Evolutionary conservation across 1,284 basidiomycete species (phyloP).

Genomic region (Boletellus sp.): DNA sequence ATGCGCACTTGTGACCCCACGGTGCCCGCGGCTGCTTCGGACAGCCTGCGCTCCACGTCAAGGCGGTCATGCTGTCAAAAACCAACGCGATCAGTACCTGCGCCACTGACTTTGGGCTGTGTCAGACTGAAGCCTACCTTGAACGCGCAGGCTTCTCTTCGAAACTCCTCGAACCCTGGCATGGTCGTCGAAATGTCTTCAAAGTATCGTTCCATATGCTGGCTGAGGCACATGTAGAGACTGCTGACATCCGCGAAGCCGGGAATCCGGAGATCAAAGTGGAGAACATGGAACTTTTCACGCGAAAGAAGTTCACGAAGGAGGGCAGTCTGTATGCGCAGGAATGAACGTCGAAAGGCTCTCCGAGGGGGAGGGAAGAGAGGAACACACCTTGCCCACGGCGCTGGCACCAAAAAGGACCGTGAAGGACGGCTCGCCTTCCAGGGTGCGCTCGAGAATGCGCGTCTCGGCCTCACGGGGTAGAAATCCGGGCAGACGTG

Average conservation of each 20-base stretch:
- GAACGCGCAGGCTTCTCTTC: slow-evolving; percentile 72
- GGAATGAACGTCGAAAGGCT: slow-evolving; percentile 5
- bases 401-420: slow-evolving; percentile 78
- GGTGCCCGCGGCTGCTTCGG: slow-evolving; percentile 38
- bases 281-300: slow-evolving; percentile 69
- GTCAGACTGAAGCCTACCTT: slow-evolving; percentile 45
- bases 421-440: slow-evolving; percentile 74
- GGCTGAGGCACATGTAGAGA: slow-evolving; percentile 69
- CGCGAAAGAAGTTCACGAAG: slow-evolving; percentile 71
- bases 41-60: slow-evolving; percentile 61
- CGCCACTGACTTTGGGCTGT: neutral
- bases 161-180: slow-evolving; percentile 69
- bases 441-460: slow-evolving; percentile 59
- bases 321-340: slow-evolving; percentile 57
- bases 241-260: slow-evolving; percentile 78
- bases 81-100: slow-evolving; percentile 3
- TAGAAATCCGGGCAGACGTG: slow-evolving; percentile 70
- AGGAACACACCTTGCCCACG: slow-evolving; percentile 63
- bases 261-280: slow-evolving; percentile 80
- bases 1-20: slow-evolving; percentile 54
- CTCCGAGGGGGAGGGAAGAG: neutral
- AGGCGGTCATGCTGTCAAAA: slow-evolving; percentile 61
- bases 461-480: slow-evolving; percentile 62
- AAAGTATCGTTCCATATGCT: slow-evolving; percentile 80
- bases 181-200: slow-evolving; percentile 54